These are phyloP conservation scores for Kluyveromyces sp. DNA, from an alignment of 1,139 yeast genomes.

Conservation along the genomic window DNA sequence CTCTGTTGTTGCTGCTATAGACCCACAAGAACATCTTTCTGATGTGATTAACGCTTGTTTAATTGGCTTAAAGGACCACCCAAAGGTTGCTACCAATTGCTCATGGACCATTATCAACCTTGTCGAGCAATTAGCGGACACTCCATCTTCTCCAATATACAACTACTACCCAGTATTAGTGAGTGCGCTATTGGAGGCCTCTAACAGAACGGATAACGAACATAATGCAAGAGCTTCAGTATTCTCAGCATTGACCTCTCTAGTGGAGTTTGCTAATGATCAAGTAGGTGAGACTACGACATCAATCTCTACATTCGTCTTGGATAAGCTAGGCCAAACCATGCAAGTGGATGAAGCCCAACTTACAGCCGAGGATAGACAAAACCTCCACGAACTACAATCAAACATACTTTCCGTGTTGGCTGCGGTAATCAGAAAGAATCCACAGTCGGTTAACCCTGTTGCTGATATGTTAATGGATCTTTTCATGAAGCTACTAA, in stretches of 20 bases:
- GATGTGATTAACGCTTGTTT: slow-evolving; percentile 64
- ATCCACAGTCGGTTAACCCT: slow-evolving; percentile 53
- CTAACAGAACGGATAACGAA: slow-evolving; percentile 72
- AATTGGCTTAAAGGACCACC: slow-evolving; percentile 77
- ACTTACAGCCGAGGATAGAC: slow-evolving; percentile 58
- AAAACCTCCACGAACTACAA: slow-evolving; percentile 82
- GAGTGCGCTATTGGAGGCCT: slow-evolving; percentile 61
- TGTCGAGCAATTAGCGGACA: slow-evolving; percentile 73
- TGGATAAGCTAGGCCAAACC: slow-evolving; percentile 64
- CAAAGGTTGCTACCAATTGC: slow-evolving; percentile 89
- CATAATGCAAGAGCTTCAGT: slow-evolving; percentile 90
- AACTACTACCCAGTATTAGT: slow-evolving; percentile 62
- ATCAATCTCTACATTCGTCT: slow-evolving; percentile 64
- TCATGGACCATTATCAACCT: slow-evolving; percentile 95
- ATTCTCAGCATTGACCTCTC: slow-evolving; percentile 80
- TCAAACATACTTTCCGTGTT: slow-evolving; percentile 77
- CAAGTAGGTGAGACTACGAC: slow-evolving; percentile 66
- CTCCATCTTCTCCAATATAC: slow-evolving; percentile 58
- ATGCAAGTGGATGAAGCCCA: slow-evolving; percentile 46
- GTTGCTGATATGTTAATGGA: slow-evolving; percentile 85
- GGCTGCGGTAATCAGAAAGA: slow-evolving; percentile 81
- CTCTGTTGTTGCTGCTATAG: slow-evolving; percentile 70
- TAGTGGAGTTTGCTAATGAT: slow-evolving; percentile 67
- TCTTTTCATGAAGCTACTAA: slow-evolving; percentile 61
- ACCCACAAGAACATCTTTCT: slow-evolving; percentile 55